A percentile compares a stretch with the other conserved stretches of the same genome.
These are phyloP conservation scores for Dichotomocladium elegans DNA, from an alignment of 371 early-diverging fungal genomes.

Conservation along the genomic window DNA sequence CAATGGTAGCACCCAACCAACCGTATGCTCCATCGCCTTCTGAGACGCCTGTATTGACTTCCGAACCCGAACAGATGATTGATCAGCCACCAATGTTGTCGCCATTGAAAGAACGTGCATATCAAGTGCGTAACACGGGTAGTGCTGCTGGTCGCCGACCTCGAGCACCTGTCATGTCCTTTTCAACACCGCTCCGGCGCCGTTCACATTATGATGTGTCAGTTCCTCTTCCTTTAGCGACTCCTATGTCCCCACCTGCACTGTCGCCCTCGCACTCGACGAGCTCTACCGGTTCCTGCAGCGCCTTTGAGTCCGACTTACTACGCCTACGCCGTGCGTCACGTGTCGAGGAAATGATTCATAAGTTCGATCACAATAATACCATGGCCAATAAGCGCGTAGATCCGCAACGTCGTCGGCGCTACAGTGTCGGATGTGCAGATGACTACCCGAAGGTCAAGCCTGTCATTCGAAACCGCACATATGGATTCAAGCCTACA, in stretches of 20 bases:
- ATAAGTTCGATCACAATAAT: conserved; percentile 3
- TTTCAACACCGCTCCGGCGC: conserved; percentile 4
- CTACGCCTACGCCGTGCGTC: conserved; percentile 7
- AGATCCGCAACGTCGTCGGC: background rate
- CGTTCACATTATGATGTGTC: background rate
- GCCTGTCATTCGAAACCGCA: conserved; percentile 11
- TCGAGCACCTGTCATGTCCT: background rate
- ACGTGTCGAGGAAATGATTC: conserved; percentile 15
- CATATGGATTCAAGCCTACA: conserved; percentile 14
- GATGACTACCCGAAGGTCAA: background rate
- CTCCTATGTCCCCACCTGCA: background rate
- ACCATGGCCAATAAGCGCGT: background rate
- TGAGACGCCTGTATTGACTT: too few relatives aligned
- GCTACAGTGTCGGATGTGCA: conserved; percentile 7
- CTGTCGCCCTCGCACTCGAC: conserved; percentile 12
- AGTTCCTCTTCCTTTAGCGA: too few relatives aligned
- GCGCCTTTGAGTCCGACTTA: conserved; percentile 2
- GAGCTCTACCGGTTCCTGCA: conserved; percentile 5
- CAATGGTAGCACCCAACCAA: too few relatives aligned
- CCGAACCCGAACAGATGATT: too few relatives aligned
- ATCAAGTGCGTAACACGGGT: background rate
- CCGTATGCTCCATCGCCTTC: too few relatives aligned
- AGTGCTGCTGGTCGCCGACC: background rate
- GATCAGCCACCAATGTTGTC: too few relatives aligned
- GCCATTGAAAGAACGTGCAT: too few relatives aligned